Base-by-base conservation (phyloP, 2,329 filamentous ascomycete genomes). In the Scedosporium boydii region DNA sequence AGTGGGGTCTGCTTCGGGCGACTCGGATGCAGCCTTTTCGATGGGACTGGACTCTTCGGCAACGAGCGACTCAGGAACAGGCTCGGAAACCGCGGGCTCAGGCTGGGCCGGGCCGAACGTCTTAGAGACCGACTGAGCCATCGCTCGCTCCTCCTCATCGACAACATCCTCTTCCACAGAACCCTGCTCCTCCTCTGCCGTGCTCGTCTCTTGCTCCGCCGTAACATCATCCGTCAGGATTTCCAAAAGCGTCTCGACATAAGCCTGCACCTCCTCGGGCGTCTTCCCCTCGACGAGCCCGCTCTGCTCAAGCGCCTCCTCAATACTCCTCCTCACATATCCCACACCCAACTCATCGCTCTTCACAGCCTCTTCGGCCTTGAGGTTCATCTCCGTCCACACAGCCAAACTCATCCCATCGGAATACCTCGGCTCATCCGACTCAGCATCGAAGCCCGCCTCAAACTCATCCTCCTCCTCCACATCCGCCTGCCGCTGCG, bases 301-400 rank as follows among this genome's bases (percentile, higher is more conserved):
- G 63, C 80, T 83, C 68, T 82, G 78, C 63, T 81, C 77, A 1
- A 86, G 74, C 1, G 83, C 82, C 53, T 82, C 77, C 63, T 82
- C 77, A 26, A 86, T 80, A 4, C 80, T 80, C 63, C 83, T 81
- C 56, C 80, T 76, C 16, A 85, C 79, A 7, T 77, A 76, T 5
- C 76, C 75, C 34, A 82, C 70, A 27, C 82, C 83, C 10, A 78
- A 72, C 56, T 82, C 80, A 59, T 86, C 84, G 65, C 83, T 80
- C 65, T 85, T 80, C 61, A 86, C 80, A 2, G 81, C 79, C 61
- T 84, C 77, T 62, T 85, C 81, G 14, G 85, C 81, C 70, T 78
- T 80, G 29, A 74, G 71, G 67, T 80, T 82, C 70, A 85, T 78
- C 59, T 83, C 79, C 57, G 80, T 76, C 83, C 83, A 86, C 14